Percentiles rank a stretch among this genome's conserved stretches.
Evolutionary conservation across 1,284 basidiomycete species (phyloP).

Genomic region (Tetrapyrgos nigripes): DNA sequence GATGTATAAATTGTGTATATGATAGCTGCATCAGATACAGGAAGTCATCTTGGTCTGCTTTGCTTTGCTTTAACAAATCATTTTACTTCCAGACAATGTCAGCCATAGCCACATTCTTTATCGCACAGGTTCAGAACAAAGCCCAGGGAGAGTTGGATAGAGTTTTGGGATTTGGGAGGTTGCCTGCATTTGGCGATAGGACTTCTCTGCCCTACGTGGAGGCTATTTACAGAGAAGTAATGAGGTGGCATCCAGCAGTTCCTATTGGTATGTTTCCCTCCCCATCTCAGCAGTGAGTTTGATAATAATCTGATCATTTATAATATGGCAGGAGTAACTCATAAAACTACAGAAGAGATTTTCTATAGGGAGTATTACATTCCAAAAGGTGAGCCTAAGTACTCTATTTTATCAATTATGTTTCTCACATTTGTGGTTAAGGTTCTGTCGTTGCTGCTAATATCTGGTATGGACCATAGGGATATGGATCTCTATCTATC

Average conservation of each 20-base stretch:
- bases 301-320: background rate
- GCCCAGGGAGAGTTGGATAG: slow-evolving; percentile 61
- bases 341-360: slow-evolving; percentile 1
- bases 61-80: background rate
- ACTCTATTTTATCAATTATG: background rate
- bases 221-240: slow-evolving; percentile 51
- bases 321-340: background rate
- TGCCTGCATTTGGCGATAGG: slow-evolving; percentile 57
- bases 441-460: slow-evolving; percentile 3
- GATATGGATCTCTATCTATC: too few relatives aligned
- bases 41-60: slow-evolving; percentile 12
- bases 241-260: too few relatives aligned
- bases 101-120: slow-evolving; percentile 44
- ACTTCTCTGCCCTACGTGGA: slow-evolving; percentile 54
- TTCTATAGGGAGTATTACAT: slow-evolving; percentile 9
- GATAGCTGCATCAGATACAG: slow-evolving; percentile 39
- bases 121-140: slow-evolving; percentile 46
- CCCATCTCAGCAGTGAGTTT: too few relatives aligned
- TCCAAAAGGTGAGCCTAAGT: slow-evolving; percentile 2
- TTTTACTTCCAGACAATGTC: slow-evolving; percentile 35
- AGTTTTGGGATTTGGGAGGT: slow-evolving; percentile 54
- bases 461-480: too few relatives aligned
- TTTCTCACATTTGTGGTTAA: background rate
- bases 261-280: background rate
- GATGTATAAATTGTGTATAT: too few relatives aligned